Percentiles rank a stretch among this genome's conserved stretches.
Conservation (phyloP, 1,284 basidiomycete genomes). For the Golubevia pallescens region DNA sequence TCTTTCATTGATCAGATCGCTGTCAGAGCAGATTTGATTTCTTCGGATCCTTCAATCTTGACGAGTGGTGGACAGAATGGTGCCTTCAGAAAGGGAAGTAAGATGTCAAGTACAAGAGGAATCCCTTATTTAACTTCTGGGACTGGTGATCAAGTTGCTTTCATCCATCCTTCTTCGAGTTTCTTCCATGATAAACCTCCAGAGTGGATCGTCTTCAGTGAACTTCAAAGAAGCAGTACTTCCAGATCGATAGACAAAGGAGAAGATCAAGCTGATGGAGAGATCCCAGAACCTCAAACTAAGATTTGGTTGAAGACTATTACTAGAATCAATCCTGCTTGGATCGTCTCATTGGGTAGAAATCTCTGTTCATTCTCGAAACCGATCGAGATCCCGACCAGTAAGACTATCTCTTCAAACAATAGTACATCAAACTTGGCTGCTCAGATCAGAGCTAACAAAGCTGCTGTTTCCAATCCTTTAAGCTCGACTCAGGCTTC, state of each 20-base stretch:
- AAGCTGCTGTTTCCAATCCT: no score
- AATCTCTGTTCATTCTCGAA: slow-evolving; percentile 87
- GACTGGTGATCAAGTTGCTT: slow-evolving; percentile 80
- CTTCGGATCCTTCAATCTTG: slow-evolving; percentile 67
- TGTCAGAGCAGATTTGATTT: slow-evolving; percentile 82
- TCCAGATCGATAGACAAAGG: neutral
- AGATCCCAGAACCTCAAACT: slow-evolving; percentile 10
- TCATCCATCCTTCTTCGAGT: slow-evolving; percentile 86
- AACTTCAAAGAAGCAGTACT: slow-evolving; percentile 65
- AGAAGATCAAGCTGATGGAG: slow-evolving; percentile 7
- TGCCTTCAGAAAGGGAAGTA: slow-evolving; percentile 67
- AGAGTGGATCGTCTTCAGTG: slow-evolving; percentile 84
- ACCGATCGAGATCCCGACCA: slow-evolving; percentile 65
- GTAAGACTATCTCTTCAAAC: slow-evolving; percentile 10
- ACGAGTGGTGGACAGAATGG: slow-evolving; percentile 37
- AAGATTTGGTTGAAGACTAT: slow-evolving; percentile 49
- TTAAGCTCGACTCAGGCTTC: neutral
- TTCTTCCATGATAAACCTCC: slow-evolving; percentile 77
- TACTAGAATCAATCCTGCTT: slow-evolving; percentile 77
- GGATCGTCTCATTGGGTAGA: slow-evolving; percentile 81
- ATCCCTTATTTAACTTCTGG: slow-evolving; percentile 85
- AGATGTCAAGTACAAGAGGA: slow-evolving; percentile 77
- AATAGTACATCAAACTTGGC: neutral
- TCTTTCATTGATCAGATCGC: slow-evolving; percentile 97
- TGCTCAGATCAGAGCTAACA: slow-evolving; percentile 6